A percentile compares a stretch with the other conserved stretches of the same genome.
Conservation (phyloP, 352 stramenopile genomes). For the Phytophthora rubi region DNA sequence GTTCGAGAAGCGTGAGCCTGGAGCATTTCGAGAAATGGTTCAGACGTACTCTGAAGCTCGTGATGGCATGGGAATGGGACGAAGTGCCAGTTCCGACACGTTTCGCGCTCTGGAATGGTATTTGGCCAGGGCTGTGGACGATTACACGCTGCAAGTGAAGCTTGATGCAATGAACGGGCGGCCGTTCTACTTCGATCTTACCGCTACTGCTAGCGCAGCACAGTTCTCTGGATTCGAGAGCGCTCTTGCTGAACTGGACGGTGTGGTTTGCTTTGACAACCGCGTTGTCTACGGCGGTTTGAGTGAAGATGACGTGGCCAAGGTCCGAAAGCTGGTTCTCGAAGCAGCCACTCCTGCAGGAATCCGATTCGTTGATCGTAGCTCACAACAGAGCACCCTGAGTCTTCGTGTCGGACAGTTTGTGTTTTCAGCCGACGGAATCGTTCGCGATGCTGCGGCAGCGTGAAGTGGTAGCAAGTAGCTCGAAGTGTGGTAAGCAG, state of each 20-base stretch:
- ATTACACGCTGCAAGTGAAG: slow-evolving; percentile 15
- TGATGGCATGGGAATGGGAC: slow-evolving; percentile 19
- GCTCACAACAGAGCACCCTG: background rate
- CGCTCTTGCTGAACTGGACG: slow-evolving; percentile 3
- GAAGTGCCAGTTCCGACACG: slow-evolving; percentile 1
- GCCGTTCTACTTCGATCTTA: slow-evolving; percentile 11
- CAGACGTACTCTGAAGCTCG: slow-evolving; percentile 18
- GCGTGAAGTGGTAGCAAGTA: background rate
- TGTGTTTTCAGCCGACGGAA: background rate
- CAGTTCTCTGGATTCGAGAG: slow-evolving; percentile 11
- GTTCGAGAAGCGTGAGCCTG: background rate
- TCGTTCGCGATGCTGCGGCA: background rate
- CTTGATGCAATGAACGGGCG: slow-evolving; percentile 17
- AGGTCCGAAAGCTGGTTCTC: background rate
- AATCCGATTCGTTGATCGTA: background rate
- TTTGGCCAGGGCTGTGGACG: background rate
- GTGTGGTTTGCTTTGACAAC: slow-evolving; percentile 11
- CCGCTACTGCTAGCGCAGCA: slow-evolving; percentile 2
- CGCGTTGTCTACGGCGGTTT: slow-evolving; percentile 11
- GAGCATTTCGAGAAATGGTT: slow-evolving; percentile 16
- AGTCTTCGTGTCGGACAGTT: background rate
- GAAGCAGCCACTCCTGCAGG: background rate
- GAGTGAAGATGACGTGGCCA: slow-evolving; percentile 10
- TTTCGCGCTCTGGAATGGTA: slow-evolving; percentile 10
- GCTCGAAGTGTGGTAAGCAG: background rate